These are phyloP conservation scores for Terfezia claveryi DNA, from an alignment of 495 filamentous ascomycete species.

Conservation along the genomic window DNA sequence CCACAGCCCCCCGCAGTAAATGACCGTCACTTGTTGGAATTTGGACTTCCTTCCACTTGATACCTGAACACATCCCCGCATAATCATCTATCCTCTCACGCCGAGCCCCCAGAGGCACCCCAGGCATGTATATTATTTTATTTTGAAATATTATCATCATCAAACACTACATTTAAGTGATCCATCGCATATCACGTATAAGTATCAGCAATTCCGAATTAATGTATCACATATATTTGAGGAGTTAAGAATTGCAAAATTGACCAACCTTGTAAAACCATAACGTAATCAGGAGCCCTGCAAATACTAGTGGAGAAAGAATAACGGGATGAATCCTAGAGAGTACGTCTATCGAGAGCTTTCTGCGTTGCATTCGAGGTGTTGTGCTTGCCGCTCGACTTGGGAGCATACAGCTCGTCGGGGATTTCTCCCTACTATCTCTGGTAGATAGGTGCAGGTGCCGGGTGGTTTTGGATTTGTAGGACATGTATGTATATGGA, in stretches of 20 bases:
- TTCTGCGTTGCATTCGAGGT: too few species aligned
- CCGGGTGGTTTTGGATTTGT: too few species aligned
- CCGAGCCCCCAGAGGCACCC: slow-evolving; percentile 23
- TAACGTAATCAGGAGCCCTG: slow-evolving; percentile 39
- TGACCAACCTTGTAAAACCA: slow-evolving; percentile 39
- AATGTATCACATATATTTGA: background rate
- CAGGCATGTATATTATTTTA: slow-evolving; percentile 66
- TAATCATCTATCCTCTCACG: slow-evolving; percentile 41
- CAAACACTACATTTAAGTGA: slow-evolving; percentile 29
- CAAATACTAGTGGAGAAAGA: slow-evolving; percentile 43
- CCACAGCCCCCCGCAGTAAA: slow-evolving; percentile 17
- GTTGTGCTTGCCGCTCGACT: too few species aligned
- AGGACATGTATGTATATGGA: too few species aligned
- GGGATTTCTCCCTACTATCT: too few species aligned
- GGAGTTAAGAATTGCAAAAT: background rate
- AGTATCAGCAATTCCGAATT: background rate
- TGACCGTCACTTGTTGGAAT: background rate
- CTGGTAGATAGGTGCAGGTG: too few species aligned
- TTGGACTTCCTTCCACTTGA: slow-evolving; percentile 35
- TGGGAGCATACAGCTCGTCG: too few species aligned
- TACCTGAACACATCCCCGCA: slow-evolving; percentile 29
- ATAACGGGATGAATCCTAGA: slow-evolving; percentile 28
- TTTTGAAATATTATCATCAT: slow-evolving; percentile 68
- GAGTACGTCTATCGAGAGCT: too few species aligned
- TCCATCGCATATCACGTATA: background rate